These are phyloP conservation scores for Houttuynia cordata DNA, from an alignment of 164 flowering plant genomes.

Conservation along the genomic window DNA sequence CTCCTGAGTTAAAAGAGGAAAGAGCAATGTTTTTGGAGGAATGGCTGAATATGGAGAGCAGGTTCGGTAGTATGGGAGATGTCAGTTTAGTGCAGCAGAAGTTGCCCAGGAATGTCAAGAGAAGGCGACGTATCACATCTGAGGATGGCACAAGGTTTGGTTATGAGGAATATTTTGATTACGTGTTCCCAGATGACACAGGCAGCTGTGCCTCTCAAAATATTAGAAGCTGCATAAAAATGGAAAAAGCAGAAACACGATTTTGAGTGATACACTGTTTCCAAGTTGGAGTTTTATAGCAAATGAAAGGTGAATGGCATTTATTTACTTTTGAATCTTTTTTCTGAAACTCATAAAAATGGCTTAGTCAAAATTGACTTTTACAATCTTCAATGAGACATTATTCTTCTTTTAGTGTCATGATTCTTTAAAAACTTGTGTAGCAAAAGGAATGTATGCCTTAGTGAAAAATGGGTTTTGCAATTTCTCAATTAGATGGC, in stretches of 20 bases:
- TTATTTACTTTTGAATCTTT: no score
- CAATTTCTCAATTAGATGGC: no score
- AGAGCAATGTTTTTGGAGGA: conserved; percentile 85
- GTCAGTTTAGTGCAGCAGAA: conserved; percentile 53
- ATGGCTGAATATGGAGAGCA: conserved; percentile 66
- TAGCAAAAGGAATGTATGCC: no score
- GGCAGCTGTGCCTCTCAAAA: conserved; percentile 46
- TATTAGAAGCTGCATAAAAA: conserved; percentile 73
- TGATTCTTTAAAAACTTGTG: no score
- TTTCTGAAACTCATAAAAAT: no score
- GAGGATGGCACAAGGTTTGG: conserved; percentile 68
- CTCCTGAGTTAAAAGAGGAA: conserved; percentile 88
- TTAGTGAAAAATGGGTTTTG: no score
- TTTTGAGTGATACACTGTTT: conserved; percentile 4
- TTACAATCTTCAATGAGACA: no score
- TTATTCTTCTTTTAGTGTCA: no score
- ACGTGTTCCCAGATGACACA: conserved; percentile 78
- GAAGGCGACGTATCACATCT: conserved; percentile 43
- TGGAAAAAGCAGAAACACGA: conserved; percentile 73
- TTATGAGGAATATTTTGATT: conserved; percentile 85
- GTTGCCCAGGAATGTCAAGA: conserved; percentile 83
- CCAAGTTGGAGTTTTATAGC: no score
- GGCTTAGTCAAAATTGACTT: no score
- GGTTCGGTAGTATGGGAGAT: conserved; percentile 66
- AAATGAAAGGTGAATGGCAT: no score